These are phyloP conservation scores for Geum urbanum DNA, from an alignment of 306 rosid species.

Conservation along the genomic window DNA sequence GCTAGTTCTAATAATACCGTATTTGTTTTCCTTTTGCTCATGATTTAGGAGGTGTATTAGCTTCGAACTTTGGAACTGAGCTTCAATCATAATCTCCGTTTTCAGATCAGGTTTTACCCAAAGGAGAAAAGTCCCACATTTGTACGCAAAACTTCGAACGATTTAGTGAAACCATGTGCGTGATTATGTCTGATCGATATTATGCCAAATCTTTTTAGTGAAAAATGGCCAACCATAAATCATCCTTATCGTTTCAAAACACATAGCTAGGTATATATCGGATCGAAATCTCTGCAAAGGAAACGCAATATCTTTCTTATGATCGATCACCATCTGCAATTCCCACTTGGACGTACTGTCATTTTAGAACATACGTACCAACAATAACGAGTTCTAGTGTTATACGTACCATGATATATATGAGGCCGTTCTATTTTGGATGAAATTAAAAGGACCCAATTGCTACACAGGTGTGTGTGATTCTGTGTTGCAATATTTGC, in stretches of 20 bases:
- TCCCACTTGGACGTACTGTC: slow-evolving; percentile 5
- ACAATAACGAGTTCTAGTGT: background rate
- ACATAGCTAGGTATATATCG: too few species aligned
- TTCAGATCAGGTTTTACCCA: too few species aligned
- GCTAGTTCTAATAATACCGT: too few species aligned
- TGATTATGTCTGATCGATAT: too few species aligned
- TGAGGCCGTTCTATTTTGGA: background rate
- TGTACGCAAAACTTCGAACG: background rate
- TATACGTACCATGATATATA: background rate
- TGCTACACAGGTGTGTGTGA: background rate
- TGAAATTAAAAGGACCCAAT: background rate
- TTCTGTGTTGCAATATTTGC: background rate
- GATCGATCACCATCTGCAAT: background rate
- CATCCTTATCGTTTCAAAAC: background rate
- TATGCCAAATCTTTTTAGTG: background rate
- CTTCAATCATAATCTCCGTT: too few species aligned
- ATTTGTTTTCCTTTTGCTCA: too few species aligned
- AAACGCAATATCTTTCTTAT: background rate
- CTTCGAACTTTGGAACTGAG: too few species aligned
- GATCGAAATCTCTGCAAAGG: background rate
- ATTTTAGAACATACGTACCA: slow-evolving; percentile 36
- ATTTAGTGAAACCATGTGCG: background rate
- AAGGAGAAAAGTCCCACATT: background rate
- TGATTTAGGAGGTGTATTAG: too few species aligned
- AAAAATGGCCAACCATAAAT: background rate